phyloP scores from a whole-genome alignment of 1,284 basidiomycete genomes.

The Leccinum proliferum region DNA sequence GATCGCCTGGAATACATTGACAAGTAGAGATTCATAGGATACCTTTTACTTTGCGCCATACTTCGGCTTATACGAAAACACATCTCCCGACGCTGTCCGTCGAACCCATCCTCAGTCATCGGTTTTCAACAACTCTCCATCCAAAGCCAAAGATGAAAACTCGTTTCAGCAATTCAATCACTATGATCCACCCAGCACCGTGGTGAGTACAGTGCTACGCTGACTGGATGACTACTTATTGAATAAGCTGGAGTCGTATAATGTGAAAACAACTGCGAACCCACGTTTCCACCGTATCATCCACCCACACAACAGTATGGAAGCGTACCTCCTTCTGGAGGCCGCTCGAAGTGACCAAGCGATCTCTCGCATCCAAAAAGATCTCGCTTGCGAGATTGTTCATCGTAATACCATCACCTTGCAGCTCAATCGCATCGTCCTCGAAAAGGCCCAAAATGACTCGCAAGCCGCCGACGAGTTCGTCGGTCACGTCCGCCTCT shows the following conservation, averaged over 20 bases:
- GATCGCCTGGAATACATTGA: neutral
- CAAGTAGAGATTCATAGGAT: neutral
- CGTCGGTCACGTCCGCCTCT: neutral
- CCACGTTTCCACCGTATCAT: neutral
- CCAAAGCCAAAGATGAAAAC: neutral
- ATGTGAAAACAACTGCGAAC: neutral
- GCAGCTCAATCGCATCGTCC: neutral
- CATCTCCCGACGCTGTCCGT: neutral
- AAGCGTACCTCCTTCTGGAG: neutral
- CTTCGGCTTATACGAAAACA: neutral
- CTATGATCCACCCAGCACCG: neutral
- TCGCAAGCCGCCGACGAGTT: neutral
- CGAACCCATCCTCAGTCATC: neutral
- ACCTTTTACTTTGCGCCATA: neutral
- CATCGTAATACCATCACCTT: neutral
- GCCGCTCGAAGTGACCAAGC: neutral
- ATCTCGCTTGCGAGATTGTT: neutral
- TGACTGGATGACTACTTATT: neutral
- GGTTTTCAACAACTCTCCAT: neutral
- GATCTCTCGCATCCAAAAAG: neutral
- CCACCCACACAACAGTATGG: neutral
- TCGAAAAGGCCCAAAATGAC: neutral
- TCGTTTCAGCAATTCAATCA: neutral
- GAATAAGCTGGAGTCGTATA: neutral
- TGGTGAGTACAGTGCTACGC: neutral